These are phyloP conservation scores for Phialophora tarda DNA, from an alignment of 2,329 filamentous ascomycete species.

Conservation along the genomic window DNA sequence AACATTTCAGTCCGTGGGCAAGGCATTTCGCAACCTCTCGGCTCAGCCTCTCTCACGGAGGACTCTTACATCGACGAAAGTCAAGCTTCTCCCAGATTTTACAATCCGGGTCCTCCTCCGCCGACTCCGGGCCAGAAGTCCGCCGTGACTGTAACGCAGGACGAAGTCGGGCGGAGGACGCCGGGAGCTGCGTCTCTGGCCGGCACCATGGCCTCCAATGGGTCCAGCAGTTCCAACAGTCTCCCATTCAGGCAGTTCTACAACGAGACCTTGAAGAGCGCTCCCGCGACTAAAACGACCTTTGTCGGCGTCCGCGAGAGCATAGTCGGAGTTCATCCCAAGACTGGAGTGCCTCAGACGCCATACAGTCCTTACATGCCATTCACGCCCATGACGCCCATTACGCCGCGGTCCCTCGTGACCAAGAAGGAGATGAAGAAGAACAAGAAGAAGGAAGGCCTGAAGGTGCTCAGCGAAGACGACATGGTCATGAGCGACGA, in stretches of 20 bases:
- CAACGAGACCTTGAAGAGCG: slow-evolving; percentile 47
- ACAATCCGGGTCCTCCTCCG: slow-evolving; percentile 62
- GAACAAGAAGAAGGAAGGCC: slow-evolving; percentile 50
- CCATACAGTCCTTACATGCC: slow-evolving; percentile 60
- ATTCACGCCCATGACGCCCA: slow-evolving; percentile 56
- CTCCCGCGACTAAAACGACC: slow-evolving; percentile 56
- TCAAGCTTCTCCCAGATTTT: slow-evolving; percentile 63
- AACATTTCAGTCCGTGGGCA: slow-evolving; percentile 58
- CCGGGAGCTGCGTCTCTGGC: slow-evolving; percentile 17
- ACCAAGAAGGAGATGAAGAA: slow-evolving; percentile 52
- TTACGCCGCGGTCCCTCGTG: slow-evolving; percentile 50
- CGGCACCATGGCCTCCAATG: slow-evolving; percentile 22
- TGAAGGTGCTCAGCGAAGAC: slow-evolving; percentile 53
- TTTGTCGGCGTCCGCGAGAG: slow-evolving; percentile 52
- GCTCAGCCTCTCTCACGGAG: slow-evolving; percentile 52
- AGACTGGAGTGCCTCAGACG: slow-evolving; percentile 54
- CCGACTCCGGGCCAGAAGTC: slow-evolving; percentile 50
- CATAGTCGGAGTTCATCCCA: slow-evolving; percentile 46
- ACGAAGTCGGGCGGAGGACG: slow-evolving; percentile 22
- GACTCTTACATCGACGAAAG: slow-evolving; percentile 56
- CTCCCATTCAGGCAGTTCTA: slow-evolving; percentile 54
- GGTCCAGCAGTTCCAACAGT: slow-evolving; percentile 43
- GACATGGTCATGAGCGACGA: slow-evolving; percentile 54
- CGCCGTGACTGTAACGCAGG: slow-evolving; percentile 5
- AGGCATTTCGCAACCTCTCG: slow-evolving; percentile 62